Evolutionary conservation across 2,329 filamentous ascomycete genomes (phyloP), one percentile per base, ranked within the genome.

Genomic region (Macroventuria anomochaeta): DNA sequence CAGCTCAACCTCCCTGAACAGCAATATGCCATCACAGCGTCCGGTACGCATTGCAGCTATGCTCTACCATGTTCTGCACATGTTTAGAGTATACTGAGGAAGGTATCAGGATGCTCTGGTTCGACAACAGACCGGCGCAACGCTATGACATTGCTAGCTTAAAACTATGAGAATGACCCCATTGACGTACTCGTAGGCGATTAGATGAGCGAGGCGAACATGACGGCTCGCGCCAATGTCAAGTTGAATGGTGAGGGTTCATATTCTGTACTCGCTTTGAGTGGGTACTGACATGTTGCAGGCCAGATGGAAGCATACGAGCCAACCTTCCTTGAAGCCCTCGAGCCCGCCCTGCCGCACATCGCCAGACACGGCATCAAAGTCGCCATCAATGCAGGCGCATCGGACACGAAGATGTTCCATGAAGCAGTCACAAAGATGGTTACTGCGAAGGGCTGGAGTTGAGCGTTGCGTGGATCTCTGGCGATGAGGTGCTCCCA

Each of bases 321-420:
- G 55, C 72, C 76, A 1, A 80, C 81, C 1, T 83, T 84, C 56
- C 73, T 84, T 21, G 78, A 83, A 66, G 77, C 80, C 6, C 74
- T 79, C 11, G 73, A 72, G 28, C 76, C 76, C 2, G 76, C 76
- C 44, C 70, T 71, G 43, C 74, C 55, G 2, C 29, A 67, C 41
- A 68, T 74, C 25, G 65, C 67, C 8, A 69, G 65, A 34, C 48
- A 72, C 32, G 55, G 62, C 23, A 72, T 73, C 55, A 73, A 71
- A 57, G 59, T 74, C 10, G 69, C 69, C 0, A 67, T 71, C 42
- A 74, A 74, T 50, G 70, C 71, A 2, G 72, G 71, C 11, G 71
- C 70, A 2, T 57, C 64, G 0, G 72, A 72, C 41, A 70, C 71
- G 7, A 37, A 66, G 46, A 66, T 65, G 41, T 58, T 73, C 1